Evolutionary conservation across 2,329 filamentous ascomycete genomes (phyloP).

Genomic region (Clonostachys byssicola): DNA sequence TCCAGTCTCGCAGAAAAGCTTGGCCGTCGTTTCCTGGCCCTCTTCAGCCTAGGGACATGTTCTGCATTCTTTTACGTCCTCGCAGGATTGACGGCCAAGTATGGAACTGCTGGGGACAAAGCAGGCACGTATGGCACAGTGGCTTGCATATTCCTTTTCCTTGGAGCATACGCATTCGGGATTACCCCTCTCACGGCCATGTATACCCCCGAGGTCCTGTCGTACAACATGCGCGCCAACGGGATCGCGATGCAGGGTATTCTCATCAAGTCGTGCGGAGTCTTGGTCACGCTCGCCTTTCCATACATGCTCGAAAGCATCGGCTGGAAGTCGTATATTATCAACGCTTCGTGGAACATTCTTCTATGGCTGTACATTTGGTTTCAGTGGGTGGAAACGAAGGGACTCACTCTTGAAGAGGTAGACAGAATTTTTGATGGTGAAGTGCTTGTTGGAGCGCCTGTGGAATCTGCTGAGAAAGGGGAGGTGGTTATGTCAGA

Average conservation of each 20-base stretch:
- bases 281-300: conserved; percentile 7
- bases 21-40: conserved; percentile 3
- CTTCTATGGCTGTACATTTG: conserved; percentile 7
- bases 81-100: conserved; percentile 1
- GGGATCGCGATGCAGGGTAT: conserved; percentile 3
- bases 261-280: conserved; percentile 1
- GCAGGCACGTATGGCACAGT: conserved; percentile 7
- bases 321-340: conserved; percentile 11
- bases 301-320: conserved; percentile 9
- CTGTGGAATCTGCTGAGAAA: too few relatives aligned
- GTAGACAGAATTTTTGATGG: conserved; percentile 10
- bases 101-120: not conserved
- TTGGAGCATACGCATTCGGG: conserved; percentile 9
- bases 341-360: conserved; percentile 7
- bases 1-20: conserved; percentile 4
- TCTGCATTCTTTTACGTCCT: conserved; percentile 4
- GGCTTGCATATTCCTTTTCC: conserved; percentile 8
- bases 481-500: too few relatives aligned
- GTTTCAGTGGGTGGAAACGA: conserved; percentile 11
- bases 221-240: conserved; percentile 8
- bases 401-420: conserved; percentile 10
- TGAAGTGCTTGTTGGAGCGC: not conserved
- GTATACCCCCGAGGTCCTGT: conserved; percentile 10
- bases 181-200: conserved; percentile 6
- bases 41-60: not conserved